phyloP scores from a whole-genome alignment of 805 yeast genomes.

The Wickerhamomyces canadensis region DNA sequence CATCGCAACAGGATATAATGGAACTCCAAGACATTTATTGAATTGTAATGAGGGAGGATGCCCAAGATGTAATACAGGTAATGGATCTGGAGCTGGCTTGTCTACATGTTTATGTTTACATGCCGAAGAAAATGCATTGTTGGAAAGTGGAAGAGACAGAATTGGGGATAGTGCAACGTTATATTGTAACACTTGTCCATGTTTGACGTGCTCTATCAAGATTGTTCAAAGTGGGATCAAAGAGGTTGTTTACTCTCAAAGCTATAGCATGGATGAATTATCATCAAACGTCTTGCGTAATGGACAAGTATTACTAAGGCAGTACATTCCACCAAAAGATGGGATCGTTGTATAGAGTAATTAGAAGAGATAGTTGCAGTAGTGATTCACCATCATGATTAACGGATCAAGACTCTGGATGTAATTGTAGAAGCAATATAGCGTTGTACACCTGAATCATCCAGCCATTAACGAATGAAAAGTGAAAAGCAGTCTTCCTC shows the following conservation, averaged over 20 bases:
- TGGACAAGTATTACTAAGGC: slow-evolving; percentile 71
- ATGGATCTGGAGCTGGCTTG: slow-evolving; percentile 54
- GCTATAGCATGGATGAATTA: slow-evolving; percentile 86
- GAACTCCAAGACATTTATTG: slow-evolving; percentile 83
- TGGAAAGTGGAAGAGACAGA: slow-evolving; percentile 91
- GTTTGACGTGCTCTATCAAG: slow-evolving; percentile 91
- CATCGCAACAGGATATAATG: slow-evolving; percentile 95
- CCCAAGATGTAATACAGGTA: slow-evolving; percentile 73
- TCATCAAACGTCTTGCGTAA: slow-evolving; percentile 65
- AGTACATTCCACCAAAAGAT: slow-evolving; percentile 33
- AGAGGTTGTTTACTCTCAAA: slow-evolving; percentile 90
- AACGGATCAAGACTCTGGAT: no score
- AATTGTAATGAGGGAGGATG: slow-evolving; percentile 98
- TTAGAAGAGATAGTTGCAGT: no score
- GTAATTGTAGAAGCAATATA: no score
- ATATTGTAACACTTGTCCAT: slow-evolving; percentile 97
- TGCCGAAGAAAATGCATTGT: slow-evolving; percentile 93
- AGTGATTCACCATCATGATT: no score
- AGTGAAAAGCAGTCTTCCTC: no score
- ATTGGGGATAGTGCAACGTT: slow-evolving; percentile 58
- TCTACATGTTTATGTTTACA: slow-evolving; percentile 90
- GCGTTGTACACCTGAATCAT: no score
- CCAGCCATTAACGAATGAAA: no score
- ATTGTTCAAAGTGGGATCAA: slow-evolving; percentile 88
- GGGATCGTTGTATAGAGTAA: slow-evolving; percentile 15